These are phyloP conservation scores for Pholiota microspora DNA, from an alignment of 768 basidiomycete species.

Conservation along the genomic window DNA sequence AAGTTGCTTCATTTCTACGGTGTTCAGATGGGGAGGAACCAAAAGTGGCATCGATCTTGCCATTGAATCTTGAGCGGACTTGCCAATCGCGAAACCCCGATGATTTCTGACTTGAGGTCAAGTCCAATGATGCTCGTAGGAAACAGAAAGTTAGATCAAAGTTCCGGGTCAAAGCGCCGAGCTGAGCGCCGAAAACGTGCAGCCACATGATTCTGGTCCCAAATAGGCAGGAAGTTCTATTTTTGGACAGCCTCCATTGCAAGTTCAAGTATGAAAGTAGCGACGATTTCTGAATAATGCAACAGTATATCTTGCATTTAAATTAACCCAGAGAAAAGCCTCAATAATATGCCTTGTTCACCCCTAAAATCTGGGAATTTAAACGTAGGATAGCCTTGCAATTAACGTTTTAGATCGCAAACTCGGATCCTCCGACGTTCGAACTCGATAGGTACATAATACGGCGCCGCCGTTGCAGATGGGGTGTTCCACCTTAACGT, in stretches of 20 bases:
- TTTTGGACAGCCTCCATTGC: neutral
- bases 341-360: neutral
- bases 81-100: neutral
- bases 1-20: neutral
- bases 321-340: too few species aligned
- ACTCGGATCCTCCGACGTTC: neutral
- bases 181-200: neutral
- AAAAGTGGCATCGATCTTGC: neutral
- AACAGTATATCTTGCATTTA: too few species aligned
- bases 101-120: neutral
- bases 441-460: neutral
- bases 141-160: neutral
- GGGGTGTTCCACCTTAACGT: neutral
- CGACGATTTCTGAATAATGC: too few species aligned
- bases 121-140: neutral
- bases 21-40: neutral
- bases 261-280: too few species aligned
- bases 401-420: neutral
- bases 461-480: neutral
- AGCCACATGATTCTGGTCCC: neutral
- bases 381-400: neutral
- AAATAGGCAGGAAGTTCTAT: neutral
- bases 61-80: neutral
- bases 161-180: neutral
- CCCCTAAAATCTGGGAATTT: too few species aligned